Evolutionary conservation across 129 eudicot species (phyloP), one percentile per base, ranked within the genome.

Genomic region (Gnaphalium uliginosum): DNA sequence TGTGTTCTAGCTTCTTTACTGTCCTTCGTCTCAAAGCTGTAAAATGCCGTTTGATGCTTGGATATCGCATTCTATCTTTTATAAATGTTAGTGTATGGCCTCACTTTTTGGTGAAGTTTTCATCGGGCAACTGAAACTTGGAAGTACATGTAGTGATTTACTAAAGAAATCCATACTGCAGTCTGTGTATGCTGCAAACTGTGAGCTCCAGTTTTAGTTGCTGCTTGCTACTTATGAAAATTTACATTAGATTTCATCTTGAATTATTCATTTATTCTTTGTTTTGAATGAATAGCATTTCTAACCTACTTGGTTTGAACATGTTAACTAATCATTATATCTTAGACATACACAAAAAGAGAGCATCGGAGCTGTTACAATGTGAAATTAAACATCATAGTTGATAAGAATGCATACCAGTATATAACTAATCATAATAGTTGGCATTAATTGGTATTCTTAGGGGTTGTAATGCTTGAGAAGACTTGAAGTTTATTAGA

Each of bases 31-130:
- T 68, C 6, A 58, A 71, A 71, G 72, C 32, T 71, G 77, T 43
- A 62, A 26, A 29, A 50, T 63, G 65, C 37, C 8, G 67, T 78
- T 51, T 78, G 53, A 33, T 60, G 65, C 71, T 78, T 70, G 69
- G 30, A 62, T 75, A 26, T 30, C 33, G 8, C 10, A 19, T n/a
- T 63, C 19, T 39, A 39, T 39, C 22, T 46, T 63, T 74, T 29
- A 50, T 43, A 43, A 27, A 74, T 60, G 35, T n/a, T 60, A n/a
- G 71, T 18, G 17, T 70, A 29, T 46, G 60, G 37, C 68, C 7
- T 62, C 9, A 24, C 68, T 59, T 24, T 23, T 14, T 13, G 68
- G 35, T 27, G 68, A 27, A 24, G 13, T 24, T 62, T 4, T 7
- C 1, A 18, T 62, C 39, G 13, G 27, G 27, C 15, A 62, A 25